Evolutionary conservation across 306 rosid species (phyloP), one percentile per base, ranked within the genome.

Genomic region (Biancaea sappan): DNA sequence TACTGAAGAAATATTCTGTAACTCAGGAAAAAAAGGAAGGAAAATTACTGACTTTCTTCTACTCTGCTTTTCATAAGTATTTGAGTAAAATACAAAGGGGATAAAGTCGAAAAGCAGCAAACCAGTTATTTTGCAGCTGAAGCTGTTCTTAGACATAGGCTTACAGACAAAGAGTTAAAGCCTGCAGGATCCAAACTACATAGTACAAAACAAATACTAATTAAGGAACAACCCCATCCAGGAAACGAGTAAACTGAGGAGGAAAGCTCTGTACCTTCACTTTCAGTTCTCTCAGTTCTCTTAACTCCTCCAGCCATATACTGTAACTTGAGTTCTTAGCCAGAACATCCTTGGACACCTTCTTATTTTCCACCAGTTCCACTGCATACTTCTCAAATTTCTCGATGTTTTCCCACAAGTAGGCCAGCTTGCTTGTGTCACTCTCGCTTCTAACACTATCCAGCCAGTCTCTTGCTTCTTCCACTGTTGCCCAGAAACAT

Each of bases 401-500:
- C 24, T 80, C 83, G 15, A 91, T 85, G 22, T 75, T 77, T 28
- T 70, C 73, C 95, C 94, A 86, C 32, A 84, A 35, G 8, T 48
- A 15, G 15, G 56, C 53, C 76, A 73, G 76, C 75, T 79, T 80
- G 35, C 54, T 73, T 8, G 50, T 63, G 73, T 87, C 94, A 44
- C 73, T 80, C 69, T 84, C 95, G 4, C 81, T 81, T 82, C 84
- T 86, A 76, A 87, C 80, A 47, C 67, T 52, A 72, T 79, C 84
- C 40, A 94, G 62, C 85, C 87, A 84, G n/a, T 90, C 97, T 82
- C 82, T 81, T 63, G 98, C 98, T 80, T 94, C 98, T 78, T 90
- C 98, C 64, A 91, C 79, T 62, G 61, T 90, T 12, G 96, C 98
- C 98, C 98, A 91, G 76, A 94, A 94, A 80, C 94, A 87, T 14